A percentile compares a stretch with the other conserved stretches of the same genome.
Conservation (phyloP, 306 rosid genomes). For the Fragaria ananassa region DNA sequence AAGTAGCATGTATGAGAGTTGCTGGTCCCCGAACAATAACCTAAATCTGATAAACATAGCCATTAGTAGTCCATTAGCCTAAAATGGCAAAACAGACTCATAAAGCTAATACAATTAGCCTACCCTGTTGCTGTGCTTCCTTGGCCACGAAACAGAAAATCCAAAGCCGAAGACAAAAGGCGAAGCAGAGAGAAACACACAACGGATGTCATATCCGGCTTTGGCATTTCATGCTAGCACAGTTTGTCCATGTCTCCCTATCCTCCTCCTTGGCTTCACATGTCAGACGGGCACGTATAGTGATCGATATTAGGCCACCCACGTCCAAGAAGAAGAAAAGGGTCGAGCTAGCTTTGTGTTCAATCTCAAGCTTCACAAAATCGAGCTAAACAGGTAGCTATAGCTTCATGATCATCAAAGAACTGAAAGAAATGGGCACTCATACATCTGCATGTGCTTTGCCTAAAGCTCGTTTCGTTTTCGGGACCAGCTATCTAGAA, state of each 20-base stretch:
- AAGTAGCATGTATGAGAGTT: background rate
- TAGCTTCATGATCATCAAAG: background rate
- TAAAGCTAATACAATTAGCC: slow-evolving; percentile 1
- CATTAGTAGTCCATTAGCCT: slow-evolving; percentile 9
- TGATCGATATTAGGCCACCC: slow-evolving; percentile 38
- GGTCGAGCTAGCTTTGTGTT: background rate
- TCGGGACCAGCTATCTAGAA: background rate
- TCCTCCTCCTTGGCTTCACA: slow-evolving; percentile 32
- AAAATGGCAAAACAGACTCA: slow-evolving; percentile 22
- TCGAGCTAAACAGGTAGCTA: background rate
- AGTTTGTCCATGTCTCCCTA: slow-evolving; percentile 64
- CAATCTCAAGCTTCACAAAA: background rate
- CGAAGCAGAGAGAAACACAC: slow-evolving; percentile 36
- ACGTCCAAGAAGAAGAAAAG: background rate
- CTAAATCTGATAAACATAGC: slow-evolving; percentile 4
- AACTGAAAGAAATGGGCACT: background rate
- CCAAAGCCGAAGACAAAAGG: slow-evolving; percentile 42
- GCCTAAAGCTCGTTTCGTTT: background rate
- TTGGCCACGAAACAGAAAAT: slow-evolving; percentile 38
- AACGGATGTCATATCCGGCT: slow-evolving; percentile 29
- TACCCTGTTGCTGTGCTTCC: slow-evolving; percentile 19
- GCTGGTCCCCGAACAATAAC: slow-evolving; percentile 26
- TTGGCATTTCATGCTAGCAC: slow-evolving; percentile 49
- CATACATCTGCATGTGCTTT: slow-evolving; percentile 1
- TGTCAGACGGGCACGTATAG: slow-evolving; percentile 43